phyloP scores from a whole-genome alignment of 257 asterid genomes.

The Verbascum thapsus region DNA sequence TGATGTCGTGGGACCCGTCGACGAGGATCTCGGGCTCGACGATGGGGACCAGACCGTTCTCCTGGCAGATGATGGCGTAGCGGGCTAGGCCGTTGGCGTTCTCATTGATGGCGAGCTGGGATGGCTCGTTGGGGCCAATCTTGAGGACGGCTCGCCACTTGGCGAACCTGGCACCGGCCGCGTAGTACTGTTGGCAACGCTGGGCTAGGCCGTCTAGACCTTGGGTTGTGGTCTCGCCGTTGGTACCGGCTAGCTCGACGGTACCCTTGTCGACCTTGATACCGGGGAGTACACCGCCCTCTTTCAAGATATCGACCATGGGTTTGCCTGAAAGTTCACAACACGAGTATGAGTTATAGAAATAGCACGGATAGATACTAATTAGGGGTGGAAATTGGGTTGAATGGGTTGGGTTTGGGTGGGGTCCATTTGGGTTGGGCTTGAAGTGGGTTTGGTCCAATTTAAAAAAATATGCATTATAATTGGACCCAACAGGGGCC shows the following conservation, averaged over 20 bases:
- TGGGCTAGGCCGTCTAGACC: slow-evolving; percentile 92
- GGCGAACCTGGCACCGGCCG: slow-evolving; percentile 86
- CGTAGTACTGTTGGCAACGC: slow-evolving; percentile 78
- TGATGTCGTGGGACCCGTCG: slow-evolving; percentile 64
- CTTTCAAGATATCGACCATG: slow-evolving; percentile 85
- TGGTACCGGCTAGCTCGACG: slow-evolving; percentile 86
- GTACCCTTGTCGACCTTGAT: slow-evolving; percentile 97
- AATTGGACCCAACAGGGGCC: too few relatives aligned
- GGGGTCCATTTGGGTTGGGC: too few relatives aligned
- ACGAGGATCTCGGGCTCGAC: slow-evolving; percentile 89
- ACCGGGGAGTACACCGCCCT: slow-evolving; percentile 89
- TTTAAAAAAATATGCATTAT: too few relatives aligned
- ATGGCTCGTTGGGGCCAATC: slow-evolving; percentile 80
- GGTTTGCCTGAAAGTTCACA: slow-evolving; percentile 62
- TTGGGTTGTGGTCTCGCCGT: slow-evolving; percentile 93
- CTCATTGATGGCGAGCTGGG: slow-evolving; percentile 82
- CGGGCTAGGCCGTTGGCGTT: slow-evolving; percentile 92
- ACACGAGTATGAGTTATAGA: neutral
- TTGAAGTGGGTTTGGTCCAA: too few relatives aligned
- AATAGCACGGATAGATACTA: too few relatives aligned
- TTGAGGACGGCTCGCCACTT: slow-evolving; percentile 95
- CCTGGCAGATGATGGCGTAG: slow-evolving; percentile 94
- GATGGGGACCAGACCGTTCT: slow-evolving; percentile 78
- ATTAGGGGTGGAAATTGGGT: too few relatives aligned
- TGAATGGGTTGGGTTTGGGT: too few relatives aligned